Conservation (phyloP, 2,329 filamentous ascomycete species). For the Aureobasidium mangrovei region DNA sequence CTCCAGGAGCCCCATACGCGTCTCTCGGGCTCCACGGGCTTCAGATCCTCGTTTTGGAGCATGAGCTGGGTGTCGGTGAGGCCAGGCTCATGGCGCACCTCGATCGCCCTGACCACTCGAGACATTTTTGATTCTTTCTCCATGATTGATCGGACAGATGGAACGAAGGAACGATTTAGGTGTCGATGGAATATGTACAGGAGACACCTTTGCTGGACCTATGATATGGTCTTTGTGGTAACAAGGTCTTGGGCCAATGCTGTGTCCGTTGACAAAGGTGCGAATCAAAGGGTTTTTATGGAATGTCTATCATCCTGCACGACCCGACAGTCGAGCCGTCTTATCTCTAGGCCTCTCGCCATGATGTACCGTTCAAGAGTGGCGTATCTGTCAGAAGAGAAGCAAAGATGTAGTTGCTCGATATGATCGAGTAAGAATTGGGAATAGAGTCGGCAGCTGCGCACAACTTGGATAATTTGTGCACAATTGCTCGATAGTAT, state of each 20-base stretch:
- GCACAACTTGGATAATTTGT: neutral
- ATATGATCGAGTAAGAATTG: slow-evolving; percentile 9
- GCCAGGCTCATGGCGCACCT: slow-evolving; percentile 53
- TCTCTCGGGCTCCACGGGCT: slow-evolving; percentile 63
- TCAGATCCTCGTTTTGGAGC: slow-evolving; percentile 60
- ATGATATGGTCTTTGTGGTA: neutral
- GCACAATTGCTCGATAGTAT: slow-evolving; percentile 12
- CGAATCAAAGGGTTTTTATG: slow-evolving; percentile 2
- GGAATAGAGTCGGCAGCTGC: neutral
- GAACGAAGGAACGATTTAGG: neutral
- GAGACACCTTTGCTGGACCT: slow-evolving; percentile 16
- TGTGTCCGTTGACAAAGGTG: neutral
- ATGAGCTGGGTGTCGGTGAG: slow-evolving; percentile 76
- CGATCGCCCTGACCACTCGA: slow-evolving; percentile 35
- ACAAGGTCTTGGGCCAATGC: neutral
- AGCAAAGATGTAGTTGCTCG: slow-evolving; percentile 11
- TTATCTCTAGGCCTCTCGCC: slow-evolving; percentile 1
- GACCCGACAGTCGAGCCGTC: neutral
- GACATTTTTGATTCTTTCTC: slow-evolving; percentile 20
- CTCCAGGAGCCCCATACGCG: slow-evolving; percentile 83
- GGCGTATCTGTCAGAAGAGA: slow-evolving; percentile 5
- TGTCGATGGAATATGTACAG: neutral
- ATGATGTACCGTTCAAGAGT: slow-evolving; percentile 7
- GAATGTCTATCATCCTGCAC: slow-evolving; percentile 6
- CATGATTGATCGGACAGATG: slow-evolving; percentile 16